These are phyloP conservation scores for Sphagnum magellanicum DNA, from an alignment of 228 moss, liverwort and hornwort species.

Conservation along the genomic window DNA sequence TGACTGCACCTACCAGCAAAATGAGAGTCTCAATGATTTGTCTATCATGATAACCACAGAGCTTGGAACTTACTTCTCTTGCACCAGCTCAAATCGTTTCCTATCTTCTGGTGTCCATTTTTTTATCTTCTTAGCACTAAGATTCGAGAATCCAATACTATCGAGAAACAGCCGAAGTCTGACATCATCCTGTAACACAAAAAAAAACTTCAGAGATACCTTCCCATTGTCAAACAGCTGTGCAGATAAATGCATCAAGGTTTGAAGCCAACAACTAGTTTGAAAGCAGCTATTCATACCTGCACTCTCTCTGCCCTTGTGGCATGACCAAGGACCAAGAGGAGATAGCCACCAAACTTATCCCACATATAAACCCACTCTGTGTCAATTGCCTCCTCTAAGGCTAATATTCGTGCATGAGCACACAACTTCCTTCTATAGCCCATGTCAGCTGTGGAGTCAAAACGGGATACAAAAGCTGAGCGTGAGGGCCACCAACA, in stretches of 20 bases:
- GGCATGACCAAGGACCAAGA: slow-evolving; percentile 96
- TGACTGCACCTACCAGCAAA: background rate
- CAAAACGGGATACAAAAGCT: slow-evolving; percentile 56
- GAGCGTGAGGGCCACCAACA: slow-evolving; percentile 72
- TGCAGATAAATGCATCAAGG: too few relatives aligned
- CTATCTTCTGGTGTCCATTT: slow-evolving; percentile 97
- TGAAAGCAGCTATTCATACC: slow-evolving; percentile 25
- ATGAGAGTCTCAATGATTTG: background rate
- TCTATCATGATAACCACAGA: too few relatives aligned
- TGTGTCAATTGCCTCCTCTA: slow-evolving; percentile 99
- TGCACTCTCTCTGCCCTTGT: slow-evolving; percentile 96
- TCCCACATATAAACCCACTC: slow-evolving; percentile 99
- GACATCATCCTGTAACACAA: slow-evolving; percentile 71
- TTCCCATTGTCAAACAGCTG: too few relatives aligned
- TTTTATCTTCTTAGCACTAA: slow-evolving; percentile 96
- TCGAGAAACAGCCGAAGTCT: slow-evolving; percentile 89
- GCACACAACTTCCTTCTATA: slow-evolving; percentile 95
- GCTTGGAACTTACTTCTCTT: slow-evolving; percentile 73
- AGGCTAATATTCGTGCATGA: slow-evolving; percentile 88
- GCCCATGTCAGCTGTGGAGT: slow-evolving; percentile 69
- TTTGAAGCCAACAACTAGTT: too few relatives aligned
- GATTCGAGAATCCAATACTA: slow-evolving; percentile 94
- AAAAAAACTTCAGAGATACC: background rate
- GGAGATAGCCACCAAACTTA: slow-evolving; percentile 97
- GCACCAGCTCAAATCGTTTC: slow-evolving; percentile 94